phyloP scores from a whole-genome alignment of 371 early-diverging fungal species.

The Mortierella sp. region DNA sequence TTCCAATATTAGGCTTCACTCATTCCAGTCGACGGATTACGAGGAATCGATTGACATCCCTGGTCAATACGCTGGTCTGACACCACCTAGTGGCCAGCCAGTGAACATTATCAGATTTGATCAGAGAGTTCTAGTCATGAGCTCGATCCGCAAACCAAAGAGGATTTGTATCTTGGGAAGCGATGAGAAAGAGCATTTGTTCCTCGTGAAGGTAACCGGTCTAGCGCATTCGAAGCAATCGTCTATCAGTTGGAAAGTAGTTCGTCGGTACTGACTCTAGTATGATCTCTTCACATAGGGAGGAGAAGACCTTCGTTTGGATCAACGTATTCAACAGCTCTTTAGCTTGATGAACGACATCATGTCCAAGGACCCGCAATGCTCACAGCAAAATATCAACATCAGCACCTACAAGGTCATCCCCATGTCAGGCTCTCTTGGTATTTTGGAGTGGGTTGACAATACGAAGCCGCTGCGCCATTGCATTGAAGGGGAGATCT shows the following conservation, averaged over 20 bases:
- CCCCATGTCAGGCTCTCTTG: slow-evolving; percentile 91
- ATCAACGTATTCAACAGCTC: slow-evolving; percentile 82
- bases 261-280: no score
- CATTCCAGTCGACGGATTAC: slow-evolving; percentile 43
- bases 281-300: slow-evolving; percentile 56
- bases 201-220: slow-evolving; percentile 72
- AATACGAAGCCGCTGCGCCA: slow-evolving; percentile 74
- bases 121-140: slow-evolving; percentile 70
- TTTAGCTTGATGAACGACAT: slow-evolving; percentile 80
- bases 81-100: slow-evolving; percentile 59
- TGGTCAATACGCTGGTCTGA: slow-evolving; percentile 73
- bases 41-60: slow-evolving; percentile 73
- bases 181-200: slow-evolving; percentile 75
- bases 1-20: slow-evolving; percentile 18
- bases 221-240: no score
- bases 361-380: slow-evolving; percentile 64
- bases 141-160: slow-evolving; percentile 79
- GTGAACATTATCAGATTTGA: slow-evolving; percentile 73
- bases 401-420: slow-evolving; percentile 94
- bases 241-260: no score
- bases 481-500: slow-evolving; percentile 60
- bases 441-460: slow-evolving; percentile 98
- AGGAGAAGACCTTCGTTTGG: slow-evolving; percentile 84
- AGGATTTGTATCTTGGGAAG: slow-evolving; percentile 74
- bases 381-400: slow-evolving; percentile 63